Percentiles rank a stretch among this genome's conserved stretches.
phyloP scores from a whole-genome alignment of 2,329 filamentous ascomycete genomes.

The Chrysoporthe austroafricana region DNA sequence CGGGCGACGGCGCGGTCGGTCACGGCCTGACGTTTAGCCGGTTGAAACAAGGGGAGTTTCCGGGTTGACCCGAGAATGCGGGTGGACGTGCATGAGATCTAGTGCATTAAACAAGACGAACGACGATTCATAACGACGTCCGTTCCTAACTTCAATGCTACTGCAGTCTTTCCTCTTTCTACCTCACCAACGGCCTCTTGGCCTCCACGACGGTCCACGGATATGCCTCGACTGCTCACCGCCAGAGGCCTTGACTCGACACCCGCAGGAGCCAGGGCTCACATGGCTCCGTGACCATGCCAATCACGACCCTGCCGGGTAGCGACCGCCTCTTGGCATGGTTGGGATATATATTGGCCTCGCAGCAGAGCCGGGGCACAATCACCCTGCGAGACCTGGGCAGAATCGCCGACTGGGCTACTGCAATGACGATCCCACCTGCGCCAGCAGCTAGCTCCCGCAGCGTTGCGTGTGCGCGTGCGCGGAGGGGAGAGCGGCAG shows the following conservation, averaged over 20 bases:
- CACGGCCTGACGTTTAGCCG: not conserved
- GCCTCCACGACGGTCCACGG: too few relatives aligned
- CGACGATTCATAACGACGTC: slow-evolving; percentile 6
- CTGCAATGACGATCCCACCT: not conserved
- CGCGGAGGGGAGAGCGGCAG: not conserved
- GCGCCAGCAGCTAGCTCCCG: not conserved
- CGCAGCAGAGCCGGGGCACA: not conserved
- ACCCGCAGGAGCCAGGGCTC: not conserved
- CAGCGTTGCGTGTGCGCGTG: too few relatives aligned
- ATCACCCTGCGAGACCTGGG: too few relatives aligned
- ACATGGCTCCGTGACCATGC: not conserved
- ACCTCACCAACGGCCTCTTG: not conserved
- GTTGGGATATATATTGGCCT: not conserved
- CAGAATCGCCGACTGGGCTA: not conserved
- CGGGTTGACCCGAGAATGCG: slow-evolving; percentile 6
- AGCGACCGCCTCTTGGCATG: not conserved
- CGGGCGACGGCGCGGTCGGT: not conserved
- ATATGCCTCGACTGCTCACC: slow-evolving; percentile 1
- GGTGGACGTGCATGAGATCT: not conserved
- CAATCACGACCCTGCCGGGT: slow-evolving; percentile 1
- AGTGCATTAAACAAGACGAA: not conserved
- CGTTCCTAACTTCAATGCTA: not conserved
- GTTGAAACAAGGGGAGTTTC: not conserved
- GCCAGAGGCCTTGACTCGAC: slow-evolving; percentile 2
- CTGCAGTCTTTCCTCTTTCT: not conserved